Conservation (phyloP, 2,329 filamentous ascomycete species). For the Rhynchosporium agropyri region DNA sequence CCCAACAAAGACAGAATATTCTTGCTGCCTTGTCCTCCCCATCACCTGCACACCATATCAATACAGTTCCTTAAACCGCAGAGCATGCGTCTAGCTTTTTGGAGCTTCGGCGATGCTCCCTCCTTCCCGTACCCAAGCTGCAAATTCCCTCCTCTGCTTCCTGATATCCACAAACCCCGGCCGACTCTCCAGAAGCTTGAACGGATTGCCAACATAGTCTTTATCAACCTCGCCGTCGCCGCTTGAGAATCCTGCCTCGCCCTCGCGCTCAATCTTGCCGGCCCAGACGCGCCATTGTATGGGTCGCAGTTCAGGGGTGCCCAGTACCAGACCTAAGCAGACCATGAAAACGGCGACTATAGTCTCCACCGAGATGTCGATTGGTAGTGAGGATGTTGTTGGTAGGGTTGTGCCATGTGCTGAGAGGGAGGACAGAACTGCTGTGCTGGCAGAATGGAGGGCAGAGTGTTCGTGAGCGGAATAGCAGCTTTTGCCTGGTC, state of each 20-base stretch:
- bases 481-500: conserved; percentile 71
- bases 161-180: conserved; percentile 87
- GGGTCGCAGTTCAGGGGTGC: conserved; percentile 77
- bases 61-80: neutral
- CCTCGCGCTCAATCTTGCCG: conserved; percentile 80
- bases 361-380: conserved; percentile 88
- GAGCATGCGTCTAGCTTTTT: conserved; percentile 29
- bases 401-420: conserved; percentile 47
- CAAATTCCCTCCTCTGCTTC: conserved; percentile 77
- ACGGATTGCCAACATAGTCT: conserved; percentile 77
- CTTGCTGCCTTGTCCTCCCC: neutral
- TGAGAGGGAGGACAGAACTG: conserved; percentile 49
- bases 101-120: conserved; percentile 22
- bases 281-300: conserved; percentile 84
- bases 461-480: conserved; percentile 91
- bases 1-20: neutral
- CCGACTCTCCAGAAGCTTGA: conserved; percentile 74
- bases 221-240: conserved; percentile 67
- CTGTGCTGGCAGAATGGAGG: conserved; percentile 62
- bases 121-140: conserved; percentile 65
- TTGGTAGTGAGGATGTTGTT: conserved; percentile 60
- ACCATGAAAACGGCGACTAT: conserved; percentile 78
- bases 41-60: neutral
- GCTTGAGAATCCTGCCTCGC: conserved; percentile 59
- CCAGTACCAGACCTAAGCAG: conserved; percentile 79